A percentile compares a stretch with the other conserved stretches of the same genome.
phyloP scores from a whole-genome alignment of 345 rosid genomes.

The Tarenaya hassleriana region DNA sequence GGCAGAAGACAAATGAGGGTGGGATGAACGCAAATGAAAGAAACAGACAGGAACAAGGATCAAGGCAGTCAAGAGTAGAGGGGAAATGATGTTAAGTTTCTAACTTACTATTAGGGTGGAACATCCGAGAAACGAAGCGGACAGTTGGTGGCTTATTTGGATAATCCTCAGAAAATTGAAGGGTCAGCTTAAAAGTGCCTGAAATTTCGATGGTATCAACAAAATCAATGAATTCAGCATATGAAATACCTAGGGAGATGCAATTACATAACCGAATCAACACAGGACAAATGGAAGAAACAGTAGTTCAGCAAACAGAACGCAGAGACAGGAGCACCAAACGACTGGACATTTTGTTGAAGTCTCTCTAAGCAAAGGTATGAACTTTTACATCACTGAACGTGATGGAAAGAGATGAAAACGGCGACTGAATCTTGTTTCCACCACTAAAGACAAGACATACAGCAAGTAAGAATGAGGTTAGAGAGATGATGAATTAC shows the following conservation, averaged over 20 bases:
- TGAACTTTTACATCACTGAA: neutral
- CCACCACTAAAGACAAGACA: neutral
- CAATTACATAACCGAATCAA: too few relatives aligned
- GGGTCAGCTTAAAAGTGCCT: slow-evolving; percentile 55
- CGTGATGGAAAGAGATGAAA: neutral
- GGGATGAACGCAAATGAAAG: slow-evolving; percentile 1
- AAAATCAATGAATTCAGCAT: too few relatives aligned
- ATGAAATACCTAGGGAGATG: too few relatives aligned
- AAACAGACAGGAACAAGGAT: neutral
- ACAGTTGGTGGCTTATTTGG: slow-evolving; percentile 62
- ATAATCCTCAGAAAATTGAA: slow-evolving; percentile 56
- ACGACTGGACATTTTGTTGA: neutral
- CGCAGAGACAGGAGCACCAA: neutral
- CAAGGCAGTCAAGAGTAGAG: neutral
- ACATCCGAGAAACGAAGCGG: slow-evolving; percentile 59
- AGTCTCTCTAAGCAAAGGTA: neutral
- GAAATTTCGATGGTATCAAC: slow-evolving; percentile 19
- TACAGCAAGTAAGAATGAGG: too few relatives aligned
- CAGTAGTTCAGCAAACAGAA: too few relatives aligned
- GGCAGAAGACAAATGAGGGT: too few relatives aligned
- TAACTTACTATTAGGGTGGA: slow-evolving; percentile 58
- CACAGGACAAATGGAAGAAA: neutral
- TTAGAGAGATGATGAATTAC: too few relatives aligned
- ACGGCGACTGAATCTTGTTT: slow-evolving; percentile 1
- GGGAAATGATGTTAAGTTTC: neutral